Conservation (phyloP, 1,139 yeast genomes). For the Kurtzmaniella quercitrusa region DNA sequence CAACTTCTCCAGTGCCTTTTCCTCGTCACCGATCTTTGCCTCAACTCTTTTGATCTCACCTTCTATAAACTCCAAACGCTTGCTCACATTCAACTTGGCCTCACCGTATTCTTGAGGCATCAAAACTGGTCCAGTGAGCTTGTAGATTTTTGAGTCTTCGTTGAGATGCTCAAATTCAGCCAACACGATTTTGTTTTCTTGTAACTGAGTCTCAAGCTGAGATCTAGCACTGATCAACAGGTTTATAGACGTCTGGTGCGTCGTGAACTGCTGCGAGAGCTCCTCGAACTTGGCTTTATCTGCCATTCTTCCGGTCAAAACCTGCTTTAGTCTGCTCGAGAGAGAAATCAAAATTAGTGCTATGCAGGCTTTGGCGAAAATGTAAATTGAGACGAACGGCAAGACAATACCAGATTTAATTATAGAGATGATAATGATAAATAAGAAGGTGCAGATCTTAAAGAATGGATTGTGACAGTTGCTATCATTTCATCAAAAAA, state of each 20-base stretch:
- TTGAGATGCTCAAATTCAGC: constrained; percentile 67
- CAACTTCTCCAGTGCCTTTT: constrained; percentile 45
- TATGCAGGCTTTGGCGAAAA: background rate
- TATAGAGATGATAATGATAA: too few species aligned
- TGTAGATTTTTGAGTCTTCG: constrained; percentile 68
- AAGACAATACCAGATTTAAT: too few species aligned
- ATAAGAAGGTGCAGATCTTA: too few species aligned
- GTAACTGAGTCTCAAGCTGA: constrained; percentile 71
- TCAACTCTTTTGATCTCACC: constrained; percentile 73
- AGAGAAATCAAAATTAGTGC: background rate
- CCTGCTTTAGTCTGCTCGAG: background rate
- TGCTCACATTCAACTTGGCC: constrained; percentile 77
- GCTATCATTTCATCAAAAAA: too few species aligned
- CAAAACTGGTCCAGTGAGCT: constrained; percentile 87
- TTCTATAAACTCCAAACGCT: constrained; percentile 82
- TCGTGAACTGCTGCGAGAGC: constrained; percentile 36
- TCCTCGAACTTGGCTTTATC: constrained; percentile 37
- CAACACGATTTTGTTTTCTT: constrained; percentile 89
- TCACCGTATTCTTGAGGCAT: constrained; percentile 84
- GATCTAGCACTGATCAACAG: constrained; percentile 61
- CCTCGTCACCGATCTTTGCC: constrained; percentile 49
- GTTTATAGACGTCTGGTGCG: constrained; percentile 31
- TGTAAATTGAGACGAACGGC: background rate
- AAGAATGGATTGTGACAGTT: too few species aligned
- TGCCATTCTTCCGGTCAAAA: constrained; percentile 15